phyloP scores from a whole-genome alignment of 805 yeast species.

The Kodamaea hsintzibuensis region DNA sequence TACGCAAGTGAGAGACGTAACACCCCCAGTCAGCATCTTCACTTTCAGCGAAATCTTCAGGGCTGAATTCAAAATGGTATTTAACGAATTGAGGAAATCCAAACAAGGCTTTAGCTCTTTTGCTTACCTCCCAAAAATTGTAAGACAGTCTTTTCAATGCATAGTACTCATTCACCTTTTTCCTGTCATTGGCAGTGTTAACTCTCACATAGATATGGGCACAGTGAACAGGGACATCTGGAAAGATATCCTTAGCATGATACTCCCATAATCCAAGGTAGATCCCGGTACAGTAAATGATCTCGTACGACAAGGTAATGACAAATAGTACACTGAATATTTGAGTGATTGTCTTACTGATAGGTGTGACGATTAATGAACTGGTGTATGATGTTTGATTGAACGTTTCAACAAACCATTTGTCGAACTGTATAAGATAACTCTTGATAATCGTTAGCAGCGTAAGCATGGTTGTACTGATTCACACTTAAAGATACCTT shows the following conservation, averaged over 20 bases:
- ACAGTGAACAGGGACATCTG: conserved; percentile 76
- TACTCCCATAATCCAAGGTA: conserved; percentile 46
- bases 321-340: conserved; percentile 24
- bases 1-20: conserved; percentile 60
- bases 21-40: conserved; percentile 70
- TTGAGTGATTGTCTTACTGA: conserved; percentile 33
- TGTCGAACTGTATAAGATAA: conserved; percentile 6
- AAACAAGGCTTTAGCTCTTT: conserved; percentile 20
- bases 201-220: conserved; percentile 67
- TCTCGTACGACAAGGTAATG: conserved; percentile 35
- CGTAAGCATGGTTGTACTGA: background rate
- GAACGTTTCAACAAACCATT: conserved; percentile 8
- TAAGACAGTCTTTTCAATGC: conserved; percentile 16
- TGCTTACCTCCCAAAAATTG: conserved; percentile 21
- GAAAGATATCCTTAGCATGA: conserved; percentile 60
- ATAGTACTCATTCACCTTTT: conserved; percentile 29
- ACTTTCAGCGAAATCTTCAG: conserved; percentile 68
- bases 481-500: background rate
- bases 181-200: conserved; percentile 32
- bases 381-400: conserved; percentile 21
- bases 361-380: conserved; percentile 24
- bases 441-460: background rate
- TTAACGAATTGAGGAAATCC: conserved; percentile 32
- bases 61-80: conserved; percentile 77
- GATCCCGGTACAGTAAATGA: conserved; percentile 45